Percentiles rank a stretch among this genome's conserved stretches.
These are phyloP conservation scores for Grammothele lineata DNA, from an alignment of 768 basidiomycete genomes.

Conservation along the genomic window DNA sequence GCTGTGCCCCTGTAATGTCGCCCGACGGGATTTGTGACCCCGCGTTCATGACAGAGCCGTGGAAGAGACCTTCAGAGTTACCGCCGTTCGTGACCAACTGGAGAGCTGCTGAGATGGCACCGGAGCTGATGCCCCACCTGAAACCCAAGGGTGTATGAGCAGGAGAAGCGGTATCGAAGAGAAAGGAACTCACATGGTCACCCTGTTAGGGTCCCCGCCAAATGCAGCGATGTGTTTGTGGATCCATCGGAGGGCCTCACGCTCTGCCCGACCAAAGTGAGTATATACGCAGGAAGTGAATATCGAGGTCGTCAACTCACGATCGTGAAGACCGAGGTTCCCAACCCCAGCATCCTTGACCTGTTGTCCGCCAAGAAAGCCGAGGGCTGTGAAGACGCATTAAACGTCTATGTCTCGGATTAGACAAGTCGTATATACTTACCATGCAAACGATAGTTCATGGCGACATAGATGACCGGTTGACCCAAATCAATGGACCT, in stretches of 20 bases:
- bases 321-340: conserved; percentile 50
- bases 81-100: conserved; percentile 28
- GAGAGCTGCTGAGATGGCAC: conserved; percentile 30
- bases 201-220: conserved; percentile 43
- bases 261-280: neutral
- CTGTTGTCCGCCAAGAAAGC: conserved; percentile 37
- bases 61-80: conserved; percentile 23
- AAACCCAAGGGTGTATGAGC: too few relatives aligned
- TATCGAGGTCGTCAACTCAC: too few relatives aligned
- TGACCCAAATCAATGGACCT: neutral
- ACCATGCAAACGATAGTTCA: neutral
- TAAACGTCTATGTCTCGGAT: too few relatives aligned
- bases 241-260: conserved; percentile 32
- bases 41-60: conserved; percentile 35
- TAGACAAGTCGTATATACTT: too few relatives aligned
- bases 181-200: conserved; percentile 33
- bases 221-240: conserved; percentile 36
- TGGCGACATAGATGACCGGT: neutral
- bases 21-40: conserved; percentile 12
- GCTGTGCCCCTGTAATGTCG: conserved; percentile 23
- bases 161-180: too few relatives aligned
- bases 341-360: conserved; percentile 32
- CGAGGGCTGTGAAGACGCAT: conserved; percentile 29
- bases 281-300: neutral
- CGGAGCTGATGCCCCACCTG: conserved; percentile 35